These are phyloP conservation scores for Leccinum subrobustum DNA, from an alignment of 1,284 basidiomycete species.

Conservation along the genomic window DNA sequence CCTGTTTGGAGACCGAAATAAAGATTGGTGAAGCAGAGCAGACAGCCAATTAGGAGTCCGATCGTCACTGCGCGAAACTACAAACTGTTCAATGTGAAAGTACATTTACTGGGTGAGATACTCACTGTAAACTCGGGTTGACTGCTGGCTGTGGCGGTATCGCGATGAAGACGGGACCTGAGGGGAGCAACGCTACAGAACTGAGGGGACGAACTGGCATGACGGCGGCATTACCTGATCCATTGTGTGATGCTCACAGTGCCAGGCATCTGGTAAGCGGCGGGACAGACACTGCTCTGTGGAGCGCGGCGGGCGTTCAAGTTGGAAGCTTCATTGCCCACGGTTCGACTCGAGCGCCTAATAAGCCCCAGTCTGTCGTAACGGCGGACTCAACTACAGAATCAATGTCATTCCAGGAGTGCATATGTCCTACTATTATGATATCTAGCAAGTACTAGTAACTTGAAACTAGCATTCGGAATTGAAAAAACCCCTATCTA, in stretches of 20 bases:
- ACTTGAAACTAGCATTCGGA: neutral
- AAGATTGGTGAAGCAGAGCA: slow-evolving; percentile 75
- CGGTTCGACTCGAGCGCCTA: slow-evolving; percentile 2
- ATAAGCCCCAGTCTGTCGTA: neutral
- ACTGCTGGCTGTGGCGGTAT: neutral
- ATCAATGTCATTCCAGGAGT: neutral
- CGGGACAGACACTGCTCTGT: neutral
- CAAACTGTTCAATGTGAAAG: neutral
- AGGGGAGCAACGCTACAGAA: neutral
- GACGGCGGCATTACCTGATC: slow-evolving; percentile 23
- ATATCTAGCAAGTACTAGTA: neutral
- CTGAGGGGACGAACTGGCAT: neutral
- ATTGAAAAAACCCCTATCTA: neutral
- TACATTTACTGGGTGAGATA: neutral
- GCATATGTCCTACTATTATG: neutral
- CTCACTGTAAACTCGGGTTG: slow-evolving; percentile 33
- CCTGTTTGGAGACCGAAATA: slow-evolving; percentile 79
- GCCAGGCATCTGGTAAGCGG: neutral
- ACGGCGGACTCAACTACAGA: neutral
- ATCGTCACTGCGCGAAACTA: slow-evolving; percentile 48
- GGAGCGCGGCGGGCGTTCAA: neutral
- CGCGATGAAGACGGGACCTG: slow-evolving; percentile 11
- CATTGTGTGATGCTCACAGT: slow-evolving; percentile 22
- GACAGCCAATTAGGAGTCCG: slow-evolving; percentile 67
- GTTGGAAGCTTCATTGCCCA: neutral